phyloP scores from a whole-genome alignment of 1,284 basidiomycete genomes.

The Ceratobasidium sp. region DNA sequence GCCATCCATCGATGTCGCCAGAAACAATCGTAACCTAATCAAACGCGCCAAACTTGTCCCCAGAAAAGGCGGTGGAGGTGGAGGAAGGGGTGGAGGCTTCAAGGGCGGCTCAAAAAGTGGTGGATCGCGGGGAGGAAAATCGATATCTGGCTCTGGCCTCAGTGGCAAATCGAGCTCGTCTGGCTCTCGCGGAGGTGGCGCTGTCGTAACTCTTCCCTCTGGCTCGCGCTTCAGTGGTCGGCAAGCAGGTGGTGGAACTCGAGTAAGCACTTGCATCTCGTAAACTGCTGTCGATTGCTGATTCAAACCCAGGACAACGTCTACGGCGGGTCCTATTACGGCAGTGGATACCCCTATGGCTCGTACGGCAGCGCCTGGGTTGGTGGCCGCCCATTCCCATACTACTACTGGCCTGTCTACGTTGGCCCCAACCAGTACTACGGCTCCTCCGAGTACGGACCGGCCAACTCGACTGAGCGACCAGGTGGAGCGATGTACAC shows the following conservation, averaged over 20 bases:
- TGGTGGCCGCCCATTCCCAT: constrained; percentile 26
- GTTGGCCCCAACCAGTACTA: constrained; percentile 34
- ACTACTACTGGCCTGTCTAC: constrained; percentile 34
- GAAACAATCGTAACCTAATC: too few species aligned
- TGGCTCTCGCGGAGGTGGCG: constrained; percentile 31
- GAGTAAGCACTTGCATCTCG: constrained; percentile 47
- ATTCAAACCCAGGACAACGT: constrained; percentile 49
- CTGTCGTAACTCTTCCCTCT: constrained; percentile 10
- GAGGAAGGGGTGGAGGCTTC: constrained; percentile 13
- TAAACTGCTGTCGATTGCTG: constrained; percentile 71
- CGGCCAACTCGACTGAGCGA: constrained; percentile 53
- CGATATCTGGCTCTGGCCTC: constrained; percentile 6
- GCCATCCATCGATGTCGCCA: too few species aligned
- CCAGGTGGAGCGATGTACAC: constrained; percentile 44
- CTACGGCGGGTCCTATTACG: constrained; percentile 44
- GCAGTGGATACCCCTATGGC: background rate
- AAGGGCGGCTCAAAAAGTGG: constrained; percentile 3
- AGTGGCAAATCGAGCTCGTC: constrained; percentile 16
- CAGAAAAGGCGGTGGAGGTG: constrained; percentile 21
- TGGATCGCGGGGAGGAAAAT: constrained; percentile 27
- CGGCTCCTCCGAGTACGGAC: constrained; percentile 50
- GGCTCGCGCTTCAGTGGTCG: constrained; percentile 32
- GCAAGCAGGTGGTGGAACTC: constrained; percentile 29
- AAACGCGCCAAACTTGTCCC: background rate
- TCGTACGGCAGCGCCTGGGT: constrained; percentile 4